These are phyloP conservation scores for Protomyces pachydermus DNA, from an alignment of 1,139 yeast species.

Conservation along the genomic window DNA sequence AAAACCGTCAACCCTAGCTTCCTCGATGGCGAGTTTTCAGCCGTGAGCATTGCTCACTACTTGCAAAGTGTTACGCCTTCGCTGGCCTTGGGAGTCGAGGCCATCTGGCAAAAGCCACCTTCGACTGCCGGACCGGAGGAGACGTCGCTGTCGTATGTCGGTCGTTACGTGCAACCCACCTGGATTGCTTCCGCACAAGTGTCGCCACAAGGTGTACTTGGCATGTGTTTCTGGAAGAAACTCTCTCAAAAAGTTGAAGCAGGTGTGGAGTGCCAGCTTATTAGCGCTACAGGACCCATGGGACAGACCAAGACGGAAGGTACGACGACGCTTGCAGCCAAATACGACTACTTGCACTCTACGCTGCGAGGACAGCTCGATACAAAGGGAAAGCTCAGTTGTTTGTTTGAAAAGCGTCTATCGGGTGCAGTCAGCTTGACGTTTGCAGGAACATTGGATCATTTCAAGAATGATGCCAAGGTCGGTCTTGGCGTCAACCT, in stretches of 20 bases:
- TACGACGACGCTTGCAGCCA: conserved; percentile 89
- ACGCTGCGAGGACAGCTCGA: conserved; percentile 94
- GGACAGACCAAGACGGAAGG: conserved; percentile 89
- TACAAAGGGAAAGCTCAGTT: conserved; percentile 83
- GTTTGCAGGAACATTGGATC: conserved; percentile 94
- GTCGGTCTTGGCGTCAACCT: conserved; percentile 93
- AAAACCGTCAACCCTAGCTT: conserved; percentile 87
- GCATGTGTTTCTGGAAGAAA: conserved; percentile 92
- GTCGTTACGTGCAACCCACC: conserved; percentile 77
- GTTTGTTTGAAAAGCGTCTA: conserved; percentile 87
- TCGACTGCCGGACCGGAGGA: conserved; percentile 81
- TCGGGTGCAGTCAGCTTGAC: conserved; percentile 84
- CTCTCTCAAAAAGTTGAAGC: conserved; percentile 92
- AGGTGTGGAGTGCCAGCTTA: conserved; percentile 86
- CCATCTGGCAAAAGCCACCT: conserved; percentile 69
- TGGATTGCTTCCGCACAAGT: conserved; percentile 92
- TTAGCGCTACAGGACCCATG: conserved; percentile 64
- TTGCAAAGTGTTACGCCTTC: conserved; percentile 83
- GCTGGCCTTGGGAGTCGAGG: conserved; percentile 85
- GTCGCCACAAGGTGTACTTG: conserved; percentile 43
- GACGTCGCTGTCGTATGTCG: conserved; percentile 84
- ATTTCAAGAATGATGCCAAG: conserved; percentile 73
- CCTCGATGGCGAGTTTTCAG: conserved; percentile 62
- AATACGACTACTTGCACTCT: conserved; percentile 95
- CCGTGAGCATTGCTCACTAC: conserved; percentile 86